Evolutionary conservation across 2,329 filamentous ascomycete species (phyloP).

Genomic region (Neopestalotiopsis sp.): DNA sequence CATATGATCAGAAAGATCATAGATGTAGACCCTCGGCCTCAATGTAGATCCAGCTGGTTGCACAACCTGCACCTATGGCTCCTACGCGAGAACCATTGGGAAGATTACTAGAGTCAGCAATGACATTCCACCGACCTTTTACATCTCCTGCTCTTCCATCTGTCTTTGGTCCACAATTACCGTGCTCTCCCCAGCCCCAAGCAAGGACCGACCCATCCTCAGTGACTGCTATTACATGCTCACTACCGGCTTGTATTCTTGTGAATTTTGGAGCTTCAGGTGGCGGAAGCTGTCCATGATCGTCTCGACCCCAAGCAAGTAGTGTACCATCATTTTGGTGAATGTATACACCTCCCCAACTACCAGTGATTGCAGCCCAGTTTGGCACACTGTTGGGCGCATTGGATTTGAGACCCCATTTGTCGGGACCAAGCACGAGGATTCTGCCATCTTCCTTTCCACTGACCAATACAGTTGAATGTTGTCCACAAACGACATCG

Average conservation of each 20-base stretch:
- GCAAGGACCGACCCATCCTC: constrained; percentile 70
- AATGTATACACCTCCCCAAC: constrained; percentile 84
- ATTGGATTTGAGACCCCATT: constrained; percentile 67
- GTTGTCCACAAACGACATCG: constrained; percentile 78
- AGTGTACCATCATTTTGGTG: constrained; percentile 66
- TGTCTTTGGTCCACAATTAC: constrained; percentile 83
- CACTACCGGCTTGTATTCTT: constrained; percentile 82
- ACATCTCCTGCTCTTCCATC: constrained; percentile 64
- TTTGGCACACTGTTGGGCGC: constrained; percentile 58
- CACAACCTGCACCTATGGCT: constrained; percentile 82
- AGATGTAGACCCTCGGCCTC: constrained; percentile 35
- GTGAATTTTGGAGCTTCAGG: constrained; percentile 61
- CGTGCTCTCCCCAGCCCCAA: constrained; percentile 98
- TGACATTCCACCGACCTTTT: constrained; percentile 70
- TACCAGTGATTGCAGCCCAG: constrained; percentile 75
- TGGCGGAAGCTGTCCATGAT: constrained; percentile 82
- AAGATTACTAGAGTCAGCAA: constrained; percentile 64
- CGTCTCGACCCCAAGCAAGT: constrained; percentile 80
- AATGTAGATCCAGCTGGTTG: constrained; percentile 80
- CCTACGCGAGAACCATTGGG: constrained; percentile 58
- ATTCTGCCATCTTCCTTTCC: constrained; percentile 62
- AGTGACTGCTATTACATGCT: constrained; percentile 82
- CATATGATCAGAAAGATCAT: constrained; percentile 25
- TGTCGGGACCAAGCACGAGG: constrained; percentile 74
- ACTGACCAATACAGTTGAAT: constrained; percentile 80